Conservation (phyloP, 305 asterid species). For the Coffea humblotiana region DNA sequence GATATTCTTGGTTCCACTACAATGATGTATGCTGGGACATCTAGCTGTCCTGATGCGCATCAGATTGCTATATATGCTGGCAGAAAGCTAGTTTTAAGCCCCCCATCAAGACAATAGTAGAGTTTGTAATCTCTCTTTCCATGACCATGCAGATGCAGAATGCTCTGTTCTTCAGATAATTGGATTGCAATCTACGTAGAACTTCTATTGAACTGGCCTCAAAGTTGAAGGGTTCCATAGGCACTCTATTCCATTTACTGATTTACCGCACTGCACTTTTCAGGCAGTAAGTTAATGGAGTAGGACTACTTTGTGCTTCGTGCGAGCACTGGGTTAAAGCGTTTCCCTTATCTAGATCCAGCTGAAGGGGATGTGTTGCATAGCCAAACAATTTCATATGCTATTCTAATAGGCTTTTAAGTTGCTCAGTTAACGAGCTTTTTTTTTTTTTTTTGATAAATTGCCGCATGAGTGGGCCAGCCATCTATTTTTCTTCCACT, state of each 20-base stretch:
- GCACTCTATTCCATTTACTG: not conserved
- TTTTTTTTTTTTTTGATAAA: not conserved
- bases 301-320: not conserved
- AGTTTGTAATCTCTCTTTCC: constrained; percentile 12
- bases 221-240: not conserved
- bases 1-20: constrained; percentile 71
- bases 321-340: not conserved
- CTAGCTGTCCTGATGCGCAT: constrained; percentile 33
- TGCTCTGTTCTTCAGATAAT: not conserved
- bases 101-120: constrained; percentile 35
- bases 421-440: not conserved
- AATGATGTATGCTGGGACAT: constrained; percentile 66
- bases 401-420: not conserved
- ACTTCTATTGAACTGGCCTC: not conserved
- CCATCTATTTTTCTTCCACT: constrained; percentile 12
- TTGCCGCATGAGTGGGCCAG: constrained; percentile 15
- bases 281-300: not conserved
- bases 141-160: constrained; percentile 4
- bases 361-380: not conserved
- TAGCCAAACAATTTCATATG: not conserved
- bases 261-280: not conserved
- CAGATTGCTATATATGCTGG: constrained; percentile 49
- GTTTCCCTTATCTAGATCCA: not conserved
- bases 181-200: constrained; percentile 5
- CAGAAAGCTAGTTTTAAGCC: constrained; percentile 55